These are phyloP conservation scores for Pyrenochaeta sp. DNA, from an alignment of 2,329 filamentous ascomycete species.

Conservation along the genomic window DNA sequence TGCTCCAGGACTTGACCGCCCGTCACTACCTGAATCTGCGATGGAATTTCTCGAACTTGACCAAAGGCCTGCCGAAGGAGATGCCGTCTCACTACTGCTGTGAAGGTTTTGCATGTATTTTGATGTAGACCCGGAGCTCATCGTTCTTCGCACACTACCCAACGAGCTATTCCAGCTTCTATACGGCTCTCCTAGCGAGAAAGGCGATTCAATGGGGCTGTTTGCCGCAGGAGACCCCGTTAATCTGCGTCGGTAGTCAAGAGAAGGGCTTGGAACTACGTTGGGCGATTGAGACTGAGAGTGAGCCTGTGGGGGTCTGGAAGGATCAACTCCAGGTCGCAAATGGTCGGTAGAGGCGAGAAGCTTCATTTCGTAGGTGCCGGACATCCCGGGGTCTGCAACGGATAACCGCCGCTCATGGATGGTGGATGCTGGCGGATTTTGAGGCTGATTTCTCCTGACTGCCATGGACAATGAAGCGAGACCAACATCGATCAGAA, in stretches of 20 bases:
- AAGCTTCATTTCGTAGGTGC: slow-evolving; percentile 76
- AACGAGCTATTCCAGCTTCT: slow-evolving; percentile 47
- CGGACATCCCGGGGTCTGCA: slow-evolving; percentile 55
- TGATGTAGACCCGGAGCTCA: slow-evolving; percentile 40
- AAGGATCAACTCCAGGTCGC: slow-evolving; percentile 58
- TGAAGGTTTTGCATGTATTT: slow-evolving; percentile 24
- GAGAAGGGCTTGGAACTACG: slow-evolving; percentile 33
- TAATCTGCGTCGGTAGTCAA: slow-evolving; percentile 29
- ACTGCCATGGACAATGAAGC: slow-evolving; percentile 88
- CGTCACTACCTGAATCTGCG: slow-evolving; percentile 24
- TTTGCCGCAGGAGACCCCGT: slow-evolving; percentile 28
- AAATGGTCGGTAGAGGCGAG: slow-evolving; percentile 80
- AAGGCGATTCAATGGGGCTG: slow-evolving; percentile 39
- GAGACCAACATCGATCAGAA: slow-evolving; percentile 87
- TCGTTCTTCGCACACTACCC: slow-evolving; percentile 50
- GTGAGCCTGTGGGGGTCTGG: slow-evolving; percentile 25
- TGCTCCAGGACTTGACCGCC: slow-evolving; percentile 30
- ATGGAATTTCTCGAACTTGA: slow-evolving; percentile 36
- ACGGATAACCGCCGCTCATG: slow-evolving; percentile 49
- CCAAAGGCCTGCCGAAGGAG: slow-evolving; percentile 49
- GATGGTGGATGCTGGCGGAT: slow-evolving; percentile 27
- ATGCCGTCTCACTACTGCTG: slow-evolving; percentile 26
- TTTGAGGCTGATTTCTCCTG: slow-evolving; percentile 35
- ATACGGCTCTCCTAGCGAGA: slow-evolving; percentile 38
- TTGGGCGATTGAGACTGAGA: slow-evolving; percentile 41